Percentiles rank a stretch among this genome's conserved stretches.
Evolutionary conservation across 352 stramenopile genomes (phyloP).

Genomic region (Plasmopara viticola): DNA sequence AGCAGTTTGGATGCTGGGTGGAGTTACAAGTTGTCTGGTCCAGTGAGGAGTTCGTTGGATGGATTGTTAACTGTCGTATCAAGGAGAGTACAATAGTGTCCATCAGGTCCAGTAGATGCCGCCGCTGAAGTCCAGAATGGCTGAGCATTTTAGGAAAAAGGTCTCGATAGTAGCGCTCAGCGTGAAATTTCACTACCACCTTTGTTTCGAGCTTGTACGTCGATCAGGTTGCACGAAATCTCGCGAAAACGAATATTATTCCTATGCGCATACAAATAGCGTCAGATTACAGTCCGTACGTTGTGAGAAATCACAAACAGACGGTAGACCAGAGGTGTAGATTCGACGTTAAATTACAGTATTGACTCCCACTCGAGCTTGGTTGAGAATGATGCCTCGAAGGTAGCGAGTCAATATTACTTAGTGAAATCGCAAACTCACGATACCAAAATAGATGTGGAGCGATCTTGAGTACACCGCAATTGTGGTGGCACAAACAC

Average conservation of each 20-base stretch:
- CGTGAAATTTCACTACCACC: neutral
- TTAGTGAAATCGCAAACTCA: neutral
- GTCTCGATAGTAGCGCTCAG: slow-evolving; percentile 4
- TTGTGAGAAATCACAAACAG: neutral
- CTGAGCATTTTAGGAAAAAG: neutral
- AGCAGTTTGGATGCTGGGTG: too few relatives aligned
- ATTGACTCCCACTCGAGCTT: neutral
- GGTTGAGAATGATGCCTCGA: neutral
- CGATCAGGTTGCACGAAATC: neutral
- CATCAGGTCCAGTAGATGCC: too few relatives aligned
- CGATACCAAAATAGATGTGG: neutral
- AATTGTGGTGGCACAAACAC: neutral
- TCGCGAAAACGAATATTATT: neutral
- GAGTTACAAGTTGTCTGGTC: too few relatives aligned
- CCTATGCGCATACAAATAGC: neutral
- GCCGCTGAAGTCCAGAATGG: neutral
- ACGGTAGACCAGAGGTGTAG: neutral
- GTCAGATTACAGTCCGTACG: neutral
- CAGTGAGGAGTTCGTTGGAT: too few relatives aligned
- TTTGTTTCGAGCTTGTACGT: neutral
- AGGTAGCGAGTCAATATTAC: neutral
- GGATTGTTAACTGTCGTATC: too few relatives aligned
- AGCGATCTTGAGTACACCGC: neutral
- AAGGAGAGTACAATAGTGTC: too few relatives aligned
- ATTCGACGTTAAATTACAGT: neutral